Conservation (phyloP, 2,329 filamentous ascomycete species). For the Aureobasidium pullulans region DNA sequence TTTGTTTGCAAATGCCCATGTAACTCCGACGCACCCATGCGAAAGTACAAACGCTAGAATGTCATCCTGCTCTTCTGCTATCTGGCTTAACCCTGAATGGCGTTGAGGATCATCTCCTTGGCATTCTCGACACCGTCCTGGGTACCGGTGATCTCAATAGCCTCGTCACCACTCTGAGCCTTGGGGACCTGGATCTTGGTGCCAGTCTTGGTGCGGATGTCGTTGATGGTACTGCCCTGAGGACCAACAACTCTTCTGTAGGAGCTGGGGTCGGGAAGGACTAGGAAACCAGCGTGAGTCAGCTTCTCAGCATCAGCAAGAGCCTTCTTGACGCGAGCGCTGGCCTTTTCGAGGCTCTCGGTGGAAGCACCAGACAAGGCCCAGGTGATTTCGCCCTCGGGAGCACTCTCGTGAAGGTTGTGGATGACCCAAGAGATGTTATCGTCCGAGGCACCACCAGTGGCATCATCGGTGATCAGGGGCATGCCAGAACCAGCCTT, state of each 20-base stretch:
- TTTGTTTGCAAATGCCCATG: conserved; percentile 4
- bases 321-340: conserved; percentile 63
- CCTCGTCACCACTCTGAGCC: conserved; percentile 65
- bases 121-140: conserved; percentile 78
- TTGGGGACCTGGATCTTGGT: conserved; percentile 88
- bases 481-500: conserved; percentile 58
- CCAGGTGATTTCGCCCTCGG: conserved; percentile 67
- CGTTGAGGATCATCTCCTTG: conserved; percentile 69
- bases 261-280: conserved; percentile 79
- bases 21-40: conserved; percentile 10
- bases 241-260: conserved; percentile 88
- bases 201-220: conserved; percentile 83
- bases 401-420: conserved; percentile 64
- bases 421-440: conserved; percentile 79
- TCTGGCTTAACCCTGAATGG: neutral
- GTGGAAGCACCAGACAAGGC: conserved; percentile 65
- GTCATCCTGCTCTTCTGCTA: neutral
- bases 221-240: conserved; percentile 84
- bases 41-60: neutral
- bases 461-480: conserved; percentile 78
- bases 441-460: conserved; percentile 44
- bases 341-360: conserved; percentile 77
- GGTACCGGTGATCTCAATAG: conserved; percentile 81
- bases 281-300: conserved; percentile 73
- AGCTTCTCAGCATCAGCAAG: conserved; percentile 64